Evolutionary conservation across 164 flowering plant genomes (phyloP).

Genomic region (Chimonanthus praecox): DNA sequence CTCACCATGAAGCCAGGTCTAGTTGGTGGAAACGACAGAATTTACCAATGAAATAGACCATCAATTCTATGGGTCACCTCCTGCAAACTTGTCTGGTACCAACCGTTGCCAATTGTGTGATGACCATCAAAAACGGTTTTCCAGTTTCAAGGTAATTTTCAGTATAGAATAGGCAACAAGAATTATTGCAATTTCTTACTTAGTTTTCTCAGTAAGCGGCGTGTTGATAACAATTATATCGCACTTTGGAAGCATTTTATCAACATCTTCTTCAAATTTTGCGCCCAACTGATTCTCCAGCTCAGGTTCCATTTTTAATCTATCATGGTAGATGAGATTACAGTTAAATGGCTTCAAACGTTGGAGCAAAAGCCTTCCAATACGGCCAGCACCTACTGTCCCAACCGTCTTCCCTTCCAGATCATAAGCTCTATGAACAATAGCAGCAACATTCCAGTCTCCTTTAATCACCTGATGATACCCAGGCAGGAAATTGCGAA

Average conservation of each 20-base stretch:
- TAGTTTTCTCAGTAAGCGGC: slow-evolving; percentile 96
- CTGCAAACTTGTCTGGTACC: too few species aligned
- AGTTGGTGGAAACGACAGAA: too few species aligned
- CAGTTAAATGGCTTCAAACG: slow-evolving; percentile 93
- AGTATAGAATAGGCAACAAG: neutral
- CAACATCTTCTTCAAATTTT: slow-evolving; percentile 83
- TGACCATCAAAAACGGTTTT: too few species aligned
- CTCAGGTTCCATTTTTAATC: slow-evolving; percentile 73
- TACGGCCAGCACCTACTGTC: slow-evolving; percentile 94
- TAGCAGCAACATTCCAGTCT: slow-evolving; percentile 93
- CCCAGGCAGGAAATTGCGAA: slow-evolving; percentile 85
- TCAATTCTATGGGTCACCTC: too few species aligned
- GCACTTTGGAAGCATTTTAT: slow-evolving; percentile 85
- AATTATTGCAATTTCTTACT: slow-evolving; percentile 28
- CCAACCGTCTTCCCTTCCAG: slow-evolving; percentile 98
- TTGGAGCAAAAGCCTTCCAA: slow-evolving; percentile 83
- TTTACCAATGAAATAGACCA: too few species aligned
- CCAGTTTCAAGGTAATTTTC: neutral
- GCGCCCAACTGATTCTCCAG: slow-evolving; percentile 74
- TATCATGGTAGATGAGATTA: slow-evolving; percentile 89
- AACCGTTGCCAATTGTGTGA: too few species aligned
- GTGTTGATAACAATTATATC: slow-evolving; percentile 83
- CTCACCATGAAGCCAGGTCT: too few species aligned
- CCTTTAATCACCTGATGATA: slow-evolving; percentile 75
- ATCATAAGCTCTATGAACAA: slow-evolving; percentile 87